Evolutionary conservation across 2,329 filamentous ascomycete genomes (phyloP).

Genomic region (Aspergillus fumigatiaffinis): DNA sequence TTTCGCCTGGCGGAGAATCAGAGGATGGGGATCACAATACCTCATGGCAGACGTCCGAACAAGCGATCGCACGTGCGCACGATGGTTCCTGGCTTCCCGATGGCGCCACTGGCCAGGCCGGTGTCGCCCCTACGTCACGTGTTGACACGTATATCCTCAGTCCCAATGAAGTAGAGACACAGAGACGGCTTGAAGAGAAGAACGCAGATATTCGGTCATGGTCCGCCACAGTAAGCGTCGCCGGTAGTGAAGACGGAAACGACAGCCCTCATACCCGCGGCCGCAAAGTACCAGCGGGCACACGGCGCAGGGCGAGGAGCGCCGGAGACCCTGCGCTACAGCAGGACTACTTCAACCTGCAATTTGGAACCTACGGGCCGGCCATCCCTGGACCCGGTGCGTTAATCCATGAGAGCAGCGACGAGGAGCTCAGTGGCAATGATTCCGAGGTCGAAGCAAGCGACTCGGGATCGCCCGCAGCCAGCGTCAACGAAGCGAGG

Average conservation of each 20-base stretch:
- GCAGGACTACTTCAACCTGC: slow-evolving; percentile 33
- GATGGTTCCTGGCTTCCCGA: slow-evolving; percentile 47
- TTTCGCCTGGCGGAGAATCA: slow-evolving; percentile 31
- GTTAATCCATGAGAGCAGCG: slow-evolving; percentile 43
- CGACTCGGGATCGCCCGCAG: slow-evolving; percentile 24
- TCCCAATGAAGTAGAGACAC: slow-evolving; percentile 48
- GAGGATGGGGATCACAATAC: slow-evolving; percentile 23
- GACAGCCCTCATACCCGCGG: slow-evolving; percentile 18
- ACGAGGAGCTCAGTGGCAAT: slow-evolving; percentile 29
- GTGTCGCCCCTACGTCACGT: slow-evolving; percentile 46
- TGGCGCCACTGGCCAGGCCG: slow-evolving; percentile 38
- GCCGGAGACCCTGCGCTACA: slow-evolving; percentile 32
- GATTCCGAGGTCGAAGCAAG: slow-evolving; percentile 21
- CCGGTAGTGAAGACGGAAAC: slow-evolving; percentile 39
- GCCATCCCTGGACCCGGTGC: slow-evolving; percentile 51
- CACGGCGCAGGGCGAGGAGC: slow-evolving; percentile 46
- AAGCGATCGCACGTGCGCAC: slow-evolving; percentile 32
- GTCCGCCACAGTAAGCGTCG: slow-evolving; percentile 49
- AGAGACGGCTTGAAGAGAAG: slow-evolving; percentile 47
- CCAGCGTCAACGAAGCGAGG: slow-evolving; percentile 23
- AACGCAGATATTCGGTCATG: slow-evolving; percentile 53
- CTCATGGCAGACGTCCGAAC: slow-evolving; percentile 15
- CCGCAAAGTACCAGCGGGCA: slow-evolving; percentile 18
- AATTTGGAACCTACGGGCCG: slow-evolving; percentile 28
- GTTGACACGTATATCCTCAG: slow-evolving; percentile 44